Conservation (phyloP, 169 alveolate genomes). For the Cyclospora cayetanensis region DNA sequence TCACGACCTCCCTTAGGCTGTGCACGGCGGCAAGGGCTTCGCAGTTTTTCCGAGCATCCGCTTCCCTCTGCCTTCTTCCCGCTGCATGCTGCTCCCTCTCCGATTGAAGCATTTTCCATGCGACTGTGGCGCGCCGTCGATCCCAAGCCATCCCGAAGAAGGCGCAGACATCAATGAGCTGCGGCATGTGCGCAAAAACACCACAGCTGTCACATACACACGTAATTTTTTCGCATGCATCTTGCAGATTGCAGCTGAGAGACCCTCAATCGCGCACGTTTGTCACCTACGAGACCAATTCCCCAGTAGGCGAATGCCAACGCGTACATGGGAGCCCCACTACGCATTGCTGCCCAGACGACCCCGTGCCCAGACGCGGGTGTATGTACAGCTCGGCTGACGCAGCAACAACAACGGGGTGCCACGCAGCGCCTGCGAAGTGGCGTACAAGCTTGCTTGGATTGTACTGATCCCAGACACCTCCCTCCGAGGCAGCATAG, state of each 20-base stretch:
- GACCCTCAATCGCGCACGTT: not conserved
- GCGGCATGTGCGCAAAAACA: not conserved
- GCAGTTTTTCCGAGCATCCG: slow-evolving; percentile 54
- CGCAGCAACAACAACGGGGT: no score
- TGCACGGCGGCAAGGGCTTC: slow-evolving; percentile 63
- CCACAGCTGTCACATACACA: not conserved
- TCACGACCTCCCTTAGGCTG: slow-evolving; percentile 62
- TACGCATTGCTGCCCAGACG: not conserved
- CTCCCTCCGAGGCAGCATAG: slow-evolving; percentile 86
- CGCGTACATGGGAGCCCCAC: not conserved
- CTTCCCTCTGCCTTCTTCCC: slow-evolving; percentile 41
- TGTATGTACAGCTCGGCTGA: not conserved
- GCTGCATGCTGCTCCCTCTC: slow-evolving; percentile 63
- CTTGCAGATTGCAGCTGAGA: not conserved
- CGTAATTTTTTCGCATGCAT: not conserved
- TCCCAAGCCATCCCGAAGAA: slow-evolving; percentile 66
- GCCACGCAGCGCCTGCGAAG: not conserved
- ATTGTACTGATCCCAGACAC: slow-evolving; percentile 73
- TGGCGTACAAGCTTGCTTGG: slow-evolving; percentile 75
- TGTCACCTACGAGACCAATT: not conserved
- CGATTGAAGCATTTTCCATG: slow-evolving; percentile 58
- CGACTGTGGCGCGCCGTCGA: slow-evolving; percentile 65
- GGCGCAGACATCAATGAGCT: slow-evolving; percentile 66
- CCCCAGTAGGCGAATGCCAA: not conserved
- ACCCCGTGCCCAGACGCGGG: not conserved